A percentile compares a stretch with the other conserved stretches of the same genome.
Conservation (phyloP, 257 asterid species). For the Fraxinus excelsior region DNA sequence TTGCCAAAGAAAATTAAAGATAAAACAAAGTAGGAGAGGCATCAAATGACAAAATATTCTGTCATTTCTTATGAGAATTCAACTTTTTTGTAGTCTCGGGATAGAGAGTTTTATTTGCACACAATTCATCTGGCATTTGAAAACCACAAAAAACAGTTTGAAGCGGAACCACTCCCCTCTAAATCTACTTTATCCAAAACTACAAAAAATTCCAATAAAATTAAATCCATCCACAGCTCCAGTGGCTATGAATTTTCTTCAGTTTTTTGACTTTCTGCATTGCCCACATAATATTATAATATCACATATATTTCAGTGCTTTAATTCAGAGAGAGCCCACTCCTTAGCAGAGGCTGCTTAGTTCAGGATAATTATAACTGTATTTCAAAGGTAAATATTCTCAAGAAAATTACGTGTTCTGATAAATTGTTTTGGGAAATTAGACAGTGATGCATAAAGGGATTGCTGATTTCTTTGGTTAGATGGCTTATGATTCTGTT, state of each 20-base stretch:
- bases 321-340: slow-evolving; percentile 33
- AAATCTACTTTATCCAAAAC: slow-evolving; percentile 44
- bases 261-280: slow-evolving; percentile 26
- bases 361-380: neutral
- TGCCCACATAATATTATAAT: slow-evolving; percentile 35
- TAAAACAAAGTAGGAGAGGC: no score
- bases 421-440: slow-evolving; percentile 4
- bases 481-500: slow-evolving; percentile 14
- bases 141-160: slow-evolving; percentile 18
- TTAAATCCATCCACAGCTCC: slow-evolving; percentile 43
- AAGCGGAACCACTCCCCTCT: slow-evolving; percentile 57
- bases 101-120: no score
- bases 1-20: no score
- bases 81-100: no score
- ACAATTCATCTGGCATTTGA: no score
- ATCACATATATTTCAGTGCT: slow-evolving; percentile 1
- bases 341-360: slow-evolving; percentile 13
- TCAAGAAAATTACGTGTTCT: neutral
- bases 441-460: neutral
- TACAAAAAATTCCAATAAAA: slow-evolving; percentile 22
- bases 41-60: no score
- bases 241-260: slow-evolving; percentile 53
- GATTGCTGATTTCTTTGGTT: neutral
- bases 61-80: no score
- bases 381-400: slow-evolving; percentile 25